Base-by-base conservation (phyloP, 1,284 basidiomycete species). In the Rugosomyces carneus region DNA sequence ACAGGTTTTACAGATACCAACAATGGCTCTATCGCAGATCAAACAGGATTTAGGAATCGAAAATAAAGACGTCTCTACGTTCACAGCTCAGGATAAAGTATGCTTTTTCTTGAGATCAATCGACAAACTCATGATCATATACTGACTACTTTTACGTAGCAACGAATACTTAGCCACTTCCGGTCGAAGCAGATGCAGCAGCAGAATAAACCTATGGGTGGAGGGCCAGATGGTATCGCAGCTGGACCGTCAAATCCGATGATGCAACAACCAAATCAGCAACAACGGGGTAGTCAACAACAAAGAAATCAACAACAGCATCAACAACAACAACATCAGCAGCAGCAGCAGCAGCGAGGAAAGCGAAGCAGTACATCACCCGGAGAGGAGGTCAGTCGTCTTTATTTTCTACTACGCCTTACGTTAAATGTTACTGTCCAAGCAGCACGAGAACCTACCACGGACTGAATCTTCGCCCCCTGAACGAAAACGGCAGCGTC, bases 351-450 rank as follows among this genome's bases (percentile, higher is more conserved):
- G 37, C 60, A 57, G 46, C 70, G 71, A 35, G 62, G 64, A 27
- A 86, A 87, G 58, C 73, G 84, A 40, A 81, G 67, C 53, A 84
- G 82, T 54, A 80, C 79, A 10, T 83, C 83, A 1, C 83, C 84
- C 4, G 77, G 74, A 39, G 82, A 84, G 59, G 84, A 84, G 59
- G 83, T 85, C 56, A 54, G 56, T 57, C 39, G 32, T 43, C 23
- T 32, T 48, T 3, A n/a, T n/a, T 43, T 26, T 18, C 9, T 19
- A 32, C 44, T 44, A 8, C n/a, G n/a, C 39, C 20, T 37, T 16
- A 10, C 42, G 20, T 2, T 10, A 31, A 18, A 16, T n/a, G 5
- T 11, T 4, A 37, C 7, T 21, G 18, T 32, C 24, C 23, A 9
- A 40, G 32, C 53, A 79, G 73, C 73, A 77, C 49, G 76, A 79